A percentile compares a stretch with the other conserved stretches of the same genome.
Conservation (phyloP, 768 basidiomycete genomes). For the Panaeolus papilionaceus region DNA sequence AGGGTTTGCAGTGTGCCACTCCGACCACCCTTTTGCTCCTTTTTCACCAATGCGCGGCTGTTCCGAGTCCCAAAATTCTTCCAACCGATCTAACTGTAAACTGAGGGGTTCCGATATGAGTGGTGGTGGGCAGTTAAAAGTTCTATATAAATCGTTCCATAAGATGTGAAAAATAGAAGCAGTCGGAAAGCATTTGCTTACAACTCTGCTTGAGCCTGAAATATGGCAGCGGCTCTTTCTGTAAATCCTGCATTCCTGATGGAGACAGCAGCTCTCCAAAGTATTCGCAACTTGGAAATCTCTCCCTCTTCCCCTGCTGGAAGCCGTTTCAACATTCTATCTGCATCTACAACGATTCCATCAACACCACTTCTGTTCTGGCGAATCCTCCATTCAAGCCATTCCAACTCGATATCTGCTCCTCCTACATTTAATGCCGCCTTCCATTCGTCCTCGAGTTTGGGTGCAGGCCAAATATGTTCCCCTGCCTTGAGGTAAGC, state of each 20-base stretch:
- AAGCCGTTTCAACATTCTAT: conserved; percentile 51
- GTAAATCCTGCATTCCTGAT: conserved; percentile 76
- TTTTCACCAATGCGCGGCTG: conserved; percentile 75
- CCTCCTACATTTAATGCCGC: conserved; percentile 57
- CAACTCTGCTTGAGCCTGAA: conserved; percentile 88
- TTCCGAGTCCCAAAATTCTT: conserved; percentile 89
- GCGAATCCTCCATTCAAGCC: conserved; percentile 79
- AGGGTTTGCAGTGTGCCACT: conserved; percentile 49
- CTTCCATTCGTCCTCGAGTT: conserved; percentile 68
- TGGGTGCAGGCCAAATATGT: conserved; percentile 67
- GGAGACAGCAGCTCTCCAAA: conserved; percentile 74
- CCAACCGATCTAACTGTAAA: conserved; percentile 61
- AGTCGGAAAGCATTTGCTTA: conserved; percentile 34
- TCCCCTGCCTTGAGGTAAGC: conserved; percentile 76
- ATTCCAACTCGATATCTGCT: conserved; percentile 74
- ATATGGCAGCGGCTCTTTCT: conserved; percentile 78
- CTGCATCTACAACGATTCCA: conserved; percentile 57
- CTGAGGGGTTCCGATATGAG: conserved; percentile 51
- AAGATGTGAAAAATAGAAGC: conserved; percentile 6
- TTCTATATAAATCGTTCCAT: conserved; percentile 43
- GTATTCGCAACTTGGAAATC: conserved; percentile 58
- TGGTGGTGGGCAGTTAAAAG: conserved; percentile 60
- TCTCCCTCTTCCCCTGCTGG: conserved; percentile 51
- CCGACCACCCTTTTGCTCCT: conserved; percentile 69
- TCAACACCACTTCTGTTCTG: conserved; percentile 53